phyloP scores from a whole-genome alignment of 1,284 basidiomycete genomes.

The Schizophyllum commune region DNA sequence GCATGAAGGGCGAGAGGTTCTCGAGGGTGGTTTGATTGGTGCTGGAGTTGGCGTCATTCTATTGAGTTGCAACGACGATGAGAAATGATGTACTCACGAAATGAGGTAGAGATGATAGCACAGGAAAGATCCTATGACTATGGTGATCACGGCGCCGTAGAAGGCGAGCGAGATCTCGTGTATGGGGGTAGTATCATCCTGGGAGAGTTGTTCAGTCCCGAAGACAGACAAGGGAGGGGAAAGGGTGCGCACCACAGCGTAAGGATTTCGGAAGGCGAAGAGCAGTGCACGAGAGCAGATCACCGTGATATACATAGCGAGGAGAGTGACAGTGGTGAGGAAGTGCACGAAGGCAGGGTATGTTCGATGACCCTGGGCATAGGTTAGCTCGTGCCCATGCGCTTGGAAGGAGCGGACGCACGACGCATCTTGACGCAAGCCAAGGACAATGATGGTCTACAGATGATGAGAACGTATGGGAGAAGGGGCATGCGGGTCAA shows the following conservation, averaged over 20 bases:
- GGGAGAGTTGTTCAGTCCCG: constrained; percentile 2
- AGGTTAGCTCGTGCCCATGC: constrained; percentile 1
- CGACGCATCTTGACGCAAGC: constrained; percentile 75
- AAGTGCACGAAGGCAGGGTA: constrained; percentile 86
- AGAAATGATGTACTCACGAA: constrained; percentile 42
- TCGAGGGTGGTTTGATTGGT: constrained; percentile 86
- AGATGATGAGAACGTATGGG: constrained; percentile 12
- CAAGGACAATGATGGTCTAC: constrained; percentile 88
- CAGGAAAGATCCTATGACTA: constrained; percentile 73
- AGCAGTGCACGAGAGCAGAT: constrained; percentile 53
- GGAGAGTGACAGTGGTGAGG: constrained; percentile 56
- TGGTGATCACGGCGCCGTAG: constrained; percentile 51
- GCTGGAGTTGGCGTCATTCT: constrained; percentile 28
- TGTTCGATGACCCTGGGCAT: constrained; percentile 67
- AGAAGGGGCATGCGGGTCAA: constrained; percentile 10
- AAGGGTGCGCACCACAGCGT: constrained; percentile 41
- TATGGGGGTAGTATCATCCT: constrained; percentile 64
- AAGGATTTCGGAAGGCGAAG: constrained; percentile 61
- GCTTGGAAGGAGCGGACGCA: constrained; percentile 26
- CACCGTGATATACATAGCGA: constrained; percentile 54
- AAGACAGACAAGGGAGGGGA: not conserved
- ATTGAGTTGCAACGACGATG: not conserved
- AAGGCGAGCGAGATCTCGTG: constrained; percentile 64
- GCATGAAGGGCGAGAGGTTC: constrained; percentile 67
- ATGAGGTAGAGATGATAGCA: constrained; percentile 76